phyloP scores from a whole-genome alignment of 345 rosid species.

The Linum tenue region DNA sequence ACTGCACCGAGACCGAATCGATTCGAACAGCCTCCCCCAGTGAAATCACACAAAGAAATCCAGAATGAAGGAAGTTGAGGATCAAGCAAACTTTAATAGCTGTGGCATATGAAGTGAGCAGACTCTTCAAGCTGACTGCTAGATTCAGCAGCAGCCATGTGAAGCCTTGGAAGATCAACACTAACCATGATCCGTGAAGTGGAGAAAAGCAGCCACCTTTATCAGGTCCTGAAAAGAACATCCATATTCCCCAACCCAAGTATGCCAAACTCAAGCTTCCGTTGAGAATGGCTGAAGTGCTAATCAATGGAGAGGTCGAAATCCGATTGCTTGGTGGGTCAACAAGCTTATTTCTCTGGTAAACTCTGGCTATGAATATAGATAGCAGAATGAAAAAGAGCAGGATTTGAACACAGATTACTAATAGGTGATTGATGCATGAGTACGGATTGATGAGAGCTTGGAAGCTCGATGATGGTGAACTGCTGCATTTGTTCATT shows the following conservation, averaged over 20 bases:
- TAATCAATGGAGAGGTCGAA: slow-evolving; percentile 4
- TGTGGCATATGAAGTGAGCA: slow-evolving; percentile 2
- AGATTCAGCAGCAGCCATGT: slow-evolving; percentile 29
- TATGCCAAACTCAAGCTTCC: slow-evolving; percentile 25
- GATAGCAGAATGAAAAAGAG: slow-evolving; percentile 16
- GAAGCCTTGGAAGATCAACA: slow-evolving; percentile 23
- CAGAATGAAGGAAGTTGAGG: slow-evolving; percentile 20
- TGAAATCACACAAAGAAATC: slow-evolving; percentile 25
- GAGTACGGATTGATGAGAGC: slow-evolving; percentile 22
- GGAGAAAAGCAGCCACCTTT: slow-evolving; percentile 20
- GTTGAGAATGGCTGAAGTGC: slow-evolving; percentile 20
- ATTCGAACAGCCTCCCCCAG: slow-evolving; percentile 14
- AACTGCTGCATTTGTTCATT: slow-evolving; percentile 9
- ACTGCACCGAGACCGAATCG: slow-evolving; percentile 5
- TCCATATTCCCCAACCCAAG: slow-evolving; percentile 26
- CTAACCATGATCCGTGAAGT: slow-evolving; percentile 21
- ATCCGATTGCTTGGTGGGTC: background rate
- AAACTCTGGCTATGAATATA: slow-evolving; percentile 13
- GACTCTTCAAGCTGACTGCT: slow-evolving; percentile 16
- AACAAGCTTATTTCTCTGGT: slow-evolving; percentile 5
- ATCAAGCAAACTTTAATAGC: slow-evolving; percentile 13
- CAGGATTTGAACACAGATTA: slow-evolving; percentile 23
- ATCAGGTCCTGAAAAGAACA: slow-evolving; percentile 10
- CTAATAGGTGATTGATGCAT: slow-evolving; percentile 19
- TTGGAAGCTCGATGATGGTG: slow-evolving; percentile 7